phyloP scores from a whole-genome alignment of 2,329 filamentous ascomycete genomes.

The Stylonectria norvegica region DNA sequence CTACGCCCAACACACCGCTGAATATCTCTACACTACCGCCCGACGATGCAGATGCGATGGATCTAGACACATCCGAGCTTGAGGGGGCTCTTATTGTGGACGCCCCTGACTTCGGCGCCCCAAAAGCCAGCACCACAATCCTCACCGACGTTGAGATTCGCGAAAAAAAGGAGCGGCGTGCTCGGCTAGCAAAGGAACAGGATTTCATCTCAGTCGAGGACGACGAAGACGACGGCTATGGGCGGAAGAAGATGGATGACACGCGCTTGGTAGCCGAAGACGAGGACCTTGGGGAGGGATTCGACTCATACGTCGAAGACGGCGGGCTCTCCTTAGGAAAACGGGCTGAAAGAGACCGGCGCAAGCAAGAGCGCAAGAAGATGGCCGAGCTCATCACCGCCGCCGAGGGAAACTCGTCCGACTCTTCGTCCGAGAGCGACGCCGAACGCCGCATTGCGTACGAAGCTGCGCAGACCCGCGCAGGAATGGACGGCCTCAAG shows the following conservation, averaged over 20 bases:
- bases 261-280: slow-evolving; percentile 79
- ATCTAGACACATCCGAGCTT: slow-evolving; percentile 57
- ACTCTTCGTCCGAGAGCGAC: slow-evolving; percentile 65
- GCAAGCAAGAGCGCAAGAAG: slow-evolving; percentile 63
- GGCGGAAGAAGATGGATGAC: slow-evolving; percentile 59
- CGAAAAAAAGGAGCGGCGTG: slow-evolving; percentile 85
- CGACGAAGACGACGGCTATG: slow-evolving; percentile 48
- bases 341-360: slow-evolving; percentile 72
- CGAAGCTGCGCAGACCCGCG: slow-evolving; percentile 79
- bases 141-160: slow-evolving; percentile 80
- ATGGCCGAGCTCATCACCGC: slow-evolving; percentile 82
- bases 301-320: slow-evolving; percentile 87
- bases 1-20: slow-evolving; percentile 78
- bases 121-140: slow-evolving; percentile 48
- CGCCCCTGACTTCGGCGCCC: slow-evolving; percentile 33
- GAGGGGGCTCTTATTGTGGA: slow-evolving; percentile 65
- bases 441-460: slow-evolving; percentile 76
- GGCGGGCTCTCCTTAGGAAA: slow-evolving; percentile 74
- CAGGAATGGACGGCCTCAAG: slow-evolving; percentile 74
- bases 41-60: slow-evolving; percentile 50
- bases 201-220: slow-evolving; percentile 65
- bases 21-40: slow-evolving; percentile 48
- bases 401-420: slow-evolving; percentile 65
- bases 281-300: slow-evolving; percentile 89
- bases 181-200: slow-evolving; percentile 69